These are phyloP conservation scores for Ichthyophthirius multifiliis DNA, from an alignment of 169 alveolate genomes.

Conservation along the genomic window DNA sequence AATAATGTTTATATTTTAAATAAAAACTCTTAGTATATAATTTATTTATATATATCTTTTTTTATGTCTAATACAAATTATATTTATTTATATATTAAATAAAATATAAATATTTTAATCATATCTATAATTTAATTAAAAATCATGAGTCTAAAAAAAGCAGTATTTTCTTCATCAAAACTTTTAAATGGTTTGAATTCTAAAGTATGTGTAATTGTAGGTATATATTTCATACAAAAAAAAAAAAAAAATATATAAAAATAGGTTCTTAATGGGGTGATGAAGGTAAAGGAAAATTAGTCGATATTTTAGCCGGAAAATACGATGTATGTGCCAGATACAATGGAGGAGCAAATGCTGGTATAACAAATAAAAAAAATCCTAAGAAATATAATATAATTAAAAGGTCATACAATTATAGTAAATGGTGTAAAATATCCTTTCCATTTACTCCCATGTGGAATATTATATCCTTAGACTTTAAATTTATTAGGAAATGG, in stretches of 20 bases:
- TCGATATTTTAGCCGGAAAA: constrained; percentile 88
- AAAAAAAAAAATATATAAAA: background rate
- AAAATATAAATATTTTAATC: no score
- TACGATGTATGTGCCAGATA: constrained; percentile 89
- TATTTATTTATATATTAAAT: no score
- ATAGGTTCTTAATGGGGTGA: constrained; percentile 98
- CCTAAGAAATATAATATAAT: background rate
- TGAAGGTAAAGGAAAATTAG: constrained; percentile 97
- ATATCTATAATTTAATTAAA: no score
- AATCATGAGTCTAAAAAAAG: no score
- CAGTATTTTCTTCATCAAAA: no score
- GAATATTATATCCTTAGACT: constrained; percentile 77
- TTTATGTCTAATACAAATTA: no score
- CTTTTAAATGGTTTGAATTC: background rate
- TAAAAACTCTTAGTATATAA: no score
- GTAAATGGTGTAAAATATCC: constrained; percentile 85
- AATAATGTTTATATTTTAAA: no score
- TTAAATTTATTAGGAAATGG: constrained; percentile 92
- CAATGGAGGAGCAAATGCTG: constrained; percentile 94
- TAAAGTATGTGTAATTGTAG: background rate
- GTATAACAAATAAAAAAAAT: background rate
- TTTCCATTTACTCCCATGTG: constrained; percentile 94
- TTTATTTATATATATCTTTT: no score
- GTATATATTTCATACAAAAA: background rate
- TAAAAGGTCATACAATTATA: constrained; percentile 86